A percentile compares a stretch with the other conserved stretches of the same genome.
phyloP scores from a whole-genome alignment of 1,139 yeast species.

The Sugiyamaella neomexicana region DNA sequence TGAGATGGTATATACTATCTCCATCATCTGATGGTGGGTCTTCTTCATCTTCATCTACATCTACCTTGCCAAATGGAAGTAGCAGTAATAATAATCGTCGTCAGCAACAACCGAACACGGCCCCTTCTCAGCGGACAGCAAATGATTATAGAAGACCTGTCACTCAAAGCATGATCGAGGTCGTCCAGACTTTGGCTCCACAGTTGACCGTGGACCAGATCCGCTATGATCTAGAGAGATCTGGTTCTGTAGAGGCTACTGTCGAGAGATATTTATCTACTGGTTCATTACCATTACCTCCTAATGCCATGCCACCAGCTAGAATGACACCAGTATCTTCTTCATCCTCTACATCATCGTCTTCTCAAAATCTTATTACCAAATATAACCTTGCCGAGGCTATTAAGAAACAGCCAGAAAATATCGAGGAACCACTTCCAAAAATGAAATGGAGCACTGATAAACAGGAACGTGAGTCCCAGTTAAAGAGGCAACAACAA shows the following conservation, averaged over 20 bases:
- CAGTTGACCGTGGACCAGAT: constrained; percentile 69
- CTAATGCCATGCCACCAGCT: constrained; percentile 38
- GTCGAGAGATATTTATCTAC: constrained; percentile 66
- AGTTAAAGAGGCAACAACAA: constrained; percentile 49
- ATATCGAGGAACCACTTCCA: constrained; percentile 15
- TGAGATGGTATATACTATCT: constrained; percentile 24
- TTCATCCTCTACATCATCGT: constrained; percentile 20
- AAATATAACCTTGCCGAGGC: constrained; percentile 33
- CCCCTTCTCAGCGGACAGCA: constrained; percentile 12
- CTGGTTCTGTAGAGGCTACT: constrained; percentile 81
- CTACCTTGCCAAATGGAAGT: constrained; percentile 22
- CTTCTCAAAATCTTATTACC: constrained; percentile 30
- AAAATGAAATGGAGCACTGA: constrained; percentile 43
- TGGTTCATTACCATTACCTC: constrained; percentile 68
- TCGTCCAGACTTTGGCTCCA: constrained; percentile 84
- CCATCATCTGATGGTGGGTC: constrained; percentile 5
- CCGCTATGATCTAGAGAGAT: constrained; percentile 49
- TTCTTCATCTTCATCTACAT: constrained; percentile 2
- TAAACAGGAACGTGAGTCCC: constrained; percentile 44
- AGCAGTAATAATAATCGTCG: constrained; percentile 10
- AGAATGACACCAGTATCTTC: neutral
- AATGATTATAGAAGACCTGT: constrained; percentile 49
- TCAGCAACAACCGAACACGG: constrained; percentile 15
- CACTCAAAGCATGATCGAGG: constrained; percentile 80
- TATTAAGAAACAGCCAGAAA: constrained; percentile 11